Evolutionary conservation across 345 rosid genomes (phyloP).

Genomic region (Erodium maritimum): DNA sequence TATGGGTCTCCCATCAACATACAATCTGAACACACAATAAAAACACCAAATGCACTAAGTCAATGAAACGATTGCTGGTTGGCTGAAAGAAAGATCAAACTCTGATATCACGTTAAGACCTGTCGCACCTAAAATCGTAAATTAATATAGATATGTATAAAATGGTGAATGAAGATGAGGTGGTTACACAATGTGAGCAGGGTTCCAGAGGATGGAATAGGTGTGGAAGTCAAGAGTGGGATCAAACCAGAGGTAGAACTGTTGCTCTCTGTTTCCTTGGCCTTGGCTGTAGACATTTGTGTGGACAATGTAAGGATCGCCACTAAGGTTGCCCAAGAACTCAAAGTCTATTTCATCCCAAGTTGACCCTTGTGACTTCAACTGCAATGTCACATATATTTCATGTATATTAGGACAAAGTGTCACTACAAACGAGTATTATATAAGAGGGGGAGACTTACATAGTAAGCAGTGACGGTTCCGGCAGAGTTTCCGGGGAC

Average conservation of each 20-base stretch:
- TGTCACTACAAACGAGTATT: too few relatives aligned
- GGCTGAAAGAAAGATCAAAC: too few relatives aligned
- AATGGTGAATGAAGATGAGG: too few relatives aligned
- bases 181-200: not conserved
- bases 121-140: too few relatives aligned
- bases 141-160: too few relatives aligned
- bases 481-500: not conserved
- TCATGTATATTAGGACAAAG: too few relatives aligned
- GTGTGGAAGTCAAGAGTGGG: not conserved
- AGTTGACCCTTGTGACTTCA: not conserved
- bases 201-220: not conserved
- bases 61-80: not conserved
- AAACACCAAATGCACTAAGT: not conserved
- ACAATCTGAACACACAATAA: not conserved
- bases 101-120: too few relatives aligned
- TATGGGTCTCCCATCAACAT: not conserved
- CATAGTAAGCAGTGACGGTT: not conserved
- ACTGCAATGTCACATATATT: not conserved
- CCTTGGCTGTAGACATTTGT: not conserved
- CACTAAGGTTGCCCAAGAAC: not conserved
- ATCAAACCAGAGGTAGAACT: not conserved
- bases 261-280: not conserved
- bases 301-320: not conserved
- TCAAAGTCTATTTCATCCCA: not conserved
- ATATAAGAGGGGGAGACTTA: not conserved